Conservation (phyloP, 2,329 filamentous ascomycete species). For the Colletotrichum cuscutae region DNA sequence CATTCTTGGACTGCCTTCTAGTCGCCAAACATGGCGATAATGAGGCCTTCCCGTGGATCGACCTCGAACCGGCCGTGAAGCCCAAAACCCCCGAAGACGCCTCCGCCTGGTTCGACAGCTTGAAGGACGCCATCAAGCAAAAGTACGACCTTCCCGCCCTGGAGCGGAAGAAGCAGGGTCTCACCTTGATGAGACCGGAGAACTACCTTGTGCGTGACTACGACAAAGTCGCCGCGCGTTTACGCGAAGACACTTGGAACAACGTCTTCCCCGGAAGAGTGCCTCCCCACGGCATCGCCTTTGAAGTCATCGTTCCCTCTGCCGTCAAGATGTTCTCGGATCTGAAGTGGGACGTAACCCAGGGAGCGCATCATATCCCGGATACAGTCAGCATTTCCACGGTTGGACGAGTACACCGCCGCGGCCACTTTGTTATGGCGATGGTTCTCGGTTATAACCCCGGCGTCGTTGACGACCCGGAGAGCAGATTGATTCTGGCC, state of each 20-base stretch:
- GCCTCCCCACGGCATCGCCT: not conserved
- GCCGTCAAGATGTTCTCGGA: not conserved
- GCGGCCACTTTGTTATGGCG: not conserved
- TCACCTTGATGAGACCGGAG: not conserved
- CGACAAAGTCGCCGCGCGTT: not conserved
- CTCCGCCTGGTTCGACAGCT: not conserved
- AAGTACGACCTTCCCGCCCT: not conserved
- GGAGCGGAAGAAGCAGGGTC: not conserved
- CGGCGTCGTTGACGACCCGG: not conserved
- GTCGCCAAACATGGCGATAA: rapidly evolving
- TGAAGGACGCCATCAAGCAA: not conserved
- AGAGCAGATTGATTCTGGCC: not conserved
- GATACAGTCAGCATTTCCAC: not conserved
- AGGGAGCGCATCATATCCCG: not conserved
- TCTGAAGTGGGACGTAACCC: not conserved
- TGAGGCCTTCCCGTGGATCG: not conserved
- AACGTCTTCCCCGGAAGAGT: not conserved
- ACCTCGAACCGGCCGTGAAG: not conserved
- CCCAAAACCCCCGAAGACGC: not conserved
- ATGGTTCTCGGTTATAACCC: not conserved
- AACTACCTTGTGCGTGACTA: not conserved
- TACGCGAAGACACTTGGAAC: not conserved
- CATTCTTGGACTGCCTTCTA: not conserved
- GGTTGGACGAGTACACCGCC: not conserved
- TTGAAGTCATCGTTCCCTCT: not conserved